Evolutionary conservation across 2,329 filamentous ascomycete genomes (phyloP).

Genomic region (Bipolaris zeicola): DNA sequence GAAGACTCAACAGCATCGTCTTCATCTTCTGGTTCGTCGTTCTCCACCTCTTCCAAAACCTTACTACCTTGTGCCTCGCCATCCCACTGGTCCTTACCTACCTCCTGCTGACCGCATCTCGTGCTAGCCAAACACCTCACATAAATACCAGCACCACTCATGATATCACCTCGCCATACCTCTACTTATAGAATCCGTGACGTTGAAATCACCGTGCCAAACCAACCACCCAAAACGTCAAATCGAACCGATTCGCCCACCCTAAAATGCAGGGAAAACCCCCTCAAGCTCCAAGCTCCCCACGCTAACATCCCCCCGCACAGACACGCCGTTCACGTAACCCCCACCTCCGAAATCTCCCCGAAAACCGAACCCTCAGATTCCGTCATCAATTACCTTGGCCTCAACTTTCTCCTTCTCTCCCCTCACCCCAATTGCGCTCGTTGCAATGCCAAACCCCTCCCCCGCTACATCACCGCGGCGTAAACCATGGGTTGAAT

Average conservation of each 20-base stretch:
- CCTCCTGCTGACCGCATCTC: conserved; percentile 5
- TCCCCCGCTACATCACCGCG: conserved; percentile 23
- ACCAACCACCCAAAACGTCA: background rate
- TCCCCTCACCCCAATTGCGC: background rate
- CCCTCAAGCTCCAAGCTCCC: no score
- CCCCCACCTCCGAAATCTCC: background rate
- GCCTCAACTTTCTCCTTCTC: background rate
- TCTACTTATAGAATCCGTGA: no score
- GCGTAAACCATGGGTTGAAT: conserved; percentile 48
- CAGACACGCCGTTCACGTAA: conserved; percentile 20
- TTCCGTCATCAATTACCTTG: conserved; percentile 13
- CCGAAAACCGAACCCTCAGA: background rate
- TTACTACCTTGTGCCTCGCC: no score
- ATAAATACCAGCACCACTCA: conserved; percentile 22
- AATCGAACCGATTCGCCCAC: background rate
- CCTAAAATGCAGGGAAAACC: background rate
- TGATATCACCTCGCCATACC: conserved; percentile 12
- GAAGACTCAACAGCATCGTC: background rate
- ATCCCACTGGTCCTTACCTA: background rate
- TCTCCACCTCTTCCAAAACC: background rate
- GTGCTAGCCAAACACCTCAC: conserved; percentile 33
- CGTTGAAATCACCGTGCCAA: background rate
- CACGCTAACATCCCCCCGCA: conserved; percentile 27
- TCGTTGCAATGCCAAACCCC: conserved; percentile 35
- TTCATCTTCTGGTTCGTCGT: background rate